phyloP scores from a whole-genome alignment of 208 protist genomes.

The Naegleria fowleri region DNA sequence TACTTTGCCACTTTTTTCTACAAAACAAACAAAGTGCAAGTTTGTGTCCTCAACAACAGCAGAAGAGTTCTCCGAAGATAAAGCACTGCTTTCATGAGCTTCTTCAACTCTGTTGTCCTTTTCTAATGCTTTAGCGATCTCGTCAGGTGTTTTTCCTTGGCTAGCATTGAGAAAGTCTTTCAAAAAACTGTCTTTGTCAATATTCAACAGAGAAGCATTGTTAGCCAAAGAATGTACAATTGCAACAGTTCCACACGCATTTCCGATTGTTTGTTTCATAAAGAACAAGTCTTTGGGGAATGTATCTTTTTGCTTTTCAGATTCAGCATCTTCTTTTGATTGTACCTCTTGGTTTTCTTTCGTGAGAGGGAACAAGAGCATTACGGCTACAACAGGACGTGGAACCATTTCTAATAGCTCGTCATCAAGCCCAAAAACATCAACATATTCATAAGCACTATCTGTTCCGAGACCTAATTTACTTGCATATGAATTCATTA shows the following conservation, averaged over 20 bases:
- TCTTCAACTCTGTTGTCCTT: slow-evolving; percentile 39
- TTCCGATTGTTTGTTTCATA: slow-evolving; percentile 72
- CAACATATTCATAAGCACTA: slow-evolving; percentile 63
- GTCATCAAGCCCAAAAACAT: slow-evolving; percentile 55
- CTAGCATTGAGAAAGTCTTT: slow-evolving; percentile 45
- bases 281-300: slow-evolving; percentile 60
- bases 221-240: slow-evolving; percentile 82
- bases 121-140: slow-evolving; percentile 52
- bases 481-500: slow-evolving; percentile 71
- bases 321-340: slow-evolving; percentile 18
- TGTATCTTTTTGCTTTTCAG: neutral
- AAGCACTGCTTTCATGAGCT: slow-evolving; percentile 59
- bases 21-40: slow-evolving; percentile 88
- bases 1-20: slow-evolving; percentile 63
- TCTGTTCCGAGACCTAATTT: slow-evolving; percentile 53
- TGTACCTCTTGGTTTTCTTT: slow-evolving; percentile 10
- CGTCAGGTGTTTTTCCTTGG: slow-evolving; percentile 32
- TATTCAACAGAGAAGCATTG: slow-evolving; percentile 60
- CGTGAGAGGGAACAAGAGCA: slow-evolving; percentile 82
- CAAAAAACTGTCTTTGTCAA: slow-evolving; percentile 32
- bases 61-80: slow-evolving; percentile 60
- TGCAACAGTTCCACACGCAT: slow-evolving; percentile 89
- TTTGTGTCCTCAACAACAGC: slow-evolving; percentile 62
- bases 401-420: slow-evolving; percentile 45
- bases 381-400: slow-evolving; percentile 66